Evolutionary conservation across 371 early-diverging fungal species (phyloP), one percentile per base, ranked within the genome.

Genomic region (Apophysomyces ossiformis): DNA sequence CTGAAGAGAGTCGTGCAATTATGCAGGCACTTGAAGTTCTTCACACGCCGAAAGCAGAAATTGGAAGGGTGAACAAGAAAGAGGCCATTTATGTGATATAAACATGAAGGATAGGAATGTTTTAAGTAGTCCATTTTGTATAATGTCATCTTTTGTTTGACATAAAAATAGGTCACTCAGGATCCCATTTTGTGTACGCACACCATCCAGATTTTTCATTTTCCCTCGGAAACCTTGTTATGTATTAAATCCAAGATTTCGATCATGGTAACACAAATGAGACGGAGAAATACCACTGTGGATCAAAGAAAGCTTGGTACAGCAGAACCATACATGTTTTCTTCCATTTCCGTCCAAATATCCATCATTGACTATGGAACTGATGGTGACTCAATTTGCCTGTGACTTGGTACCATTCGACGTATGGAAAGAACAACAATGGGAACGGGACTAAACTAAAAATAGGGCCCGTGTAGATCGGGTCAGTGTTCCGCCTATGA

Each of bases 51-150:
- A 26, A 12, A 37, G 26, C 37, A 37, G 37, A 38, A 35, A 39
- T 56, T 18, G 32, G 43, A 26, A 35, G 41, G 37, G 13, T 5
- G 8, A 38, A 54, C 60, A 66, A 60, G 41, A 21, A 38, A 15
- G 39, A 66, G 38, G 61, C 60, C 13, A 60, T 66, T 37, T 66
- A 61, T 26, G 60, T 59, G 32, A 38, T 44, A 64, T 57, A 64
- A 50, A 5, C 46, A 7, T 45, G 13, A 5, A 13, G 16, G 13
- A 6, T 45, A 13, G 13, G 16, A 45, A 45, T 13, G 0, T n/a
- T 13, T 45, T 6, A 6, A 13, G 16, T 45, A 5, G 46, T 45
- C 16, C 16, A 13, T 6, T 18, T 50, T 50, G 21, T 50, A 26
- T 26, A 21, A 7, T 21, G n/a, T 41, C 11, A 41, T 41, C 13